Evolutionary conservation across 1,284 basidiomycete genomes (phyloP).

Genomic region (Schizophyllum amplum): DNA sequence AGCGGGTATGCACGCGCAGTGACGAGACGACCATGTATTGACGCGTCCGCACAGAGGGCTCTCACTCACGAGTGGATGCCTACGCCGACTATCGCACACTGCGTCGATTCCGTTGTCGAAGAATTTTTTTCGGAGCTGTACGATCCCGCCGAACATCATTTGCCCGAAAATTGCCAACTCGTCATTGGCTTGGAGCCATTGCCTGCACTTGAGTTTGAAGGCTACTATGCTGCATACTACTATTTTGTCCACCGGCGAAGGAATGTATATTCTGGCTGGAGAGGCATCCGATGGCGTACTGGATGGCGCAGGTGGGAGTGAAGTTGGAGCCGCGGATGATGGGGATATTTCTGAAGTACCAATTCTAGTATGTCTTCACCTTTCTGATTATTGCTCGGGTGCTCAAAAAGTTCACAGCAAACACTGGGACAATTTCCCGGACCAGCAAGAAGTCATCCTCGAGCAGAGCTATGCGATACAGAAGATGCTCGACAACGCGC

Average conservation of each 20-base stretch:
- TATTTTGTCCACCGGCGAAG: slow-evolving; percentile 12
- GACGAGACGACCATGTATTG: too few relatives aligned
- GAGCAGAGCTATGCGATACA: neutral
- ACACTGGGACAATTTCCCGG: slow-evolving; percentile 18
- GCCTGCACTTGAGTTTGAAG: too few relatives aligned
- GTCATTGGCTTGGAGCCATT: too few relatives aligned
- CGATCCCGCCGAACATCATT: too few relatives aligned
- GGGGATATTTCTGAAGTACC: slow-evolving; percentile 16
- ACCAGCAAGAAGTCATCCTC: slow-evolving; percentile 7
- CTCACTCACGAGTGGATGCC: too few relatives aligned
- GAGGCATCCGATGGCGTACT: slow-evolving; percentile 6
- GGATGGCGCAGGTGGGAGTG: neutral
- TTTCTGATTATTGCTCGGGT: neutral
- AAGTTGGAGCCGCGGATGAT: neutral
- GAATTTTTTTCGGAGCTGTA: too few relatives aligned
- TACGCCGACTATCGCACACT: too few relatives aligned
- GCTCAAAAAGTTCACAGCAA: slow-evolving; percentile 8
- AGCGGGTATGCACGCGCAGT: slow-evolving; percentile 1
- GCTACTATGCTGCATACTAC: slow-evolving; percentile 16
- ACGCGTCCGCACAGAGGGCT: too few relatives aligned
- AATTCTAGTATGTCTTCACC: slow-evolving; percentile 17
- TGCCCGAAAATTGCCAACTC: too few relatives aligned
- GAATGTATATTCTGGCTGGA: slow-evolving; percentile 20
- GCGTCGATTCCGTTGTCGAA: too few relatives aligned
- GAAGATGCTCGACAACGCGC: neutral